Evolutionary conservation across 345 rosid genomes (phyloP).

Genomic region (Eucalyptus erythrocorys): DNA sequence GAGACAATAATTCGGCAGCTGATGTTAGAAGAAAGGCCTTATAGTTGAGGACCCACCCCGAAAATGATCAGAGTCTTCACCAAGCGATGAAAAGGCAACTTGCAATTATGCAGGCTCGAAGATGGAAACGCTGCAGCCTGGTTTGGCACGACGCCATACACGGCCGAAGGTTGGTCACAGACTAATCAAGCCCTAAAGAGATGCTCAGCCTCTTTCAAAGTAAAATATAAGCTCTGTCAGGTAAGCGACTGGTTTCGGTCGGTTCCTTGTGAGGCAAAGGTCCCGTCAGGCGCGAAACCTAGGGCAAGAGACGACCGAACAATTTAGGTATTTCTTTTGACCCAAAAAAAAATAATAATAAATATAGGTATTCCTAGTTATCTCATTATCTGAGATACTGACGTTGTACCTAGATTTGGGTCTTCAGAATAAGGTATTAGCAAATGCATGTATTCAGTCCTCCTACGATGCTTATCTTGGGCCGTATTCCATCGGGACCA

Average conservation of each 20-base stretch:
- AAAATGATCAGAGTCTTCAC: not conserved
- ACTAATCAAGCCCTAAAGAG: not conserved
- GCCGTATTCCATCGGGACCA: not conserved
- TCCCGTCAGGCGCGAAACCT: not conserved
- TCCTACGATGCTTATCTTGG: not conserved
- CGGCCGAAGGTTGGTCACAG: not conserved
- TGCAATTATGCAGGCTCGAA: not conserved
- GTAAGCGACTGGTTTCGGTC: not conserved
- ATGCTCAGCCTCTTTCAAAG: not conserved
- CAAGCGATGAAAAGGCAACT: not conserved
- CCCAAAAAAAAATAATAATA: no score
- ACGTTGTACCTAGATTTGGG: not conserved
- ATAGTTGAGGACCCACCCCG: not conserved
- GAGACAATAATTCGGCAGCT: not conserved
- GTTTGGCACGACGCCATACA: not conserved
- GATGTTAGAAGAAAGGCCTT: not conserved
- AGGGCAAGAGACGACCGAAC: not conserved
- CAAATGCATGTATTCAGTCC: not conserved
- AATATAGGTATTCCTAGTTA: not conserved
- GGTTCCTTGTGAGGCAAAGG: not conserved
- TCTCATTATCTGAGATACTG: rapidly evolving
- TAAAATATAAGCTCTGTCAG: not conserved
- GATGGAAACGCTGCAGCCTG: not conserved
- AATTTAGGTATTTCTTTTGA: not conserved
- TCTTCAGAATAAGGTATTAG: not conserved